phyloP scores from a whole-genome alignment of 345 rosid genomes.

The Eucalyptus leucophloia region DNA sequence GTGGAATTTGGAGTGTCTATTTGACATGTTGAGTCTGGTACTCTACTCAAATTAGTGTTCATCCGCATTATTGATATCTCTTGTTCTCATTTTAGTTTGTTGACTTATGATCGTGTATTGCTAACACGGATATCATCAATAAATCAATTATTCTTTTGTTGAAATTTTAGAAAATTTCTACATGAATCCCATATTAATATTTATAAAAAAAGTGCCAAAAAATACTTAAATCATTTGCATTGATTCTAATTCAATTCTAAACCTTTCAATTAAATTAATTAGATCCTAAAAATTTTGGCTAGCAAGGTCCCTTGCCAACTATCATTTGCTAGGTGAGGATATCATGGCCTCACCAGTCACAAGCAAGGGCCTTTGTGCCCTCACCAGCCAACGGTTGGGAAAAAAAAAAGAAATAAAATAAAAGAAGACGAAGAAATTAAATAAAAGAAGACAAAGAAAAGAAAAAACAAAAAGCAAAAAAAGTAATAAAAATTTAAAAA shows the following conservation, averaged over 20 bases:
- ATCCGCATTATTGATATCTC: not conserved
- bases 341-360: not conserved
- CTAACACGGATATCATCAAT: not conserved
- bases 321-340: not conserved
- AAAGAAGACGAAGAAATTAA: no score
- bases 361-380: not conserved
- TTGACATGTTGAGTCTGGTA: not conserved
- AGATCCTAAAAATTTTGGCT: no score
- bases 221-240: no score
- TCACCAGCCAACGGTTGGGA: not conserved
- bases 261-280: no score
- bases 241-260: no score
- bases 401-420: no score
- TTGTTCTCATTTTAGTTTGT: not conserved
- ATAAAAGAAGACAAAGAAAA: not conserved
- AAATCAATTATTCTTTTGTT: not conserved
- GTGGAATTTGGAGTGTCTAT: not conserved
- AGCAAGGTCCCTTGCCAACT: no score
- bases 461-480: not conserved
- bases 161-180: not conserved
- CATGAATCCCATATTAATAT: not conserved
- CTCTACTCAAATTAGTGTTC: not conserved
- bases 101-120: not conserved
- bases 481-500: no score
- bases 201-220: no score